Conservation (phyloP, 345 rosid species). For the Reutealis trisperma region DNA sequence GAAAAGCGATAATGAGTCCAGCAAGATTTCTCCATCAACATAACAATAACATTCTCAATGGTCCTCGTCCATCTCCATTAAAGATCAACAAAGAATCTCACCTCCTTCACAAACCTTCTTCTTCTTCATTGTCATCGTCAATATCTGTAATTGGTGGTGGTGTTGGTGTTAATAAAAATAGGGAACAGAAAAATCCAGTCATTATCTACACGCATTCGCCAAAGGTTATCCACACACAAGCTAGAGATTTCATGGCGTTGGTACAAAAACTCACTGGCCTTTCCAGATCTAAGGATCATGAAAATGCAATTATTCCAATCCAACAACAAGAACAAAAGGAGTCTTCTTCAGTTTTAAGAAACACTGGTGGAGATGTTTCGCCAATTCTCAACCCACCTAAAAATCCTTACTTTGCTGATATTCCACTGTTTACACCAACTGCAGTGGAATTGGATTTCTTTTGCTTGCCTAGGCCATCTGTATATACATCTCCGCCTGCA, state of each 20-base stretch:
- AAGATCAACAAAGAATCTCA: slow-evolving; percentile 23
- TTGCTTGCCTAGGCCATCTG: slow-evolving; percentile 29
- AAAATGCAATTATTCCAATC: too few relatives aligned
- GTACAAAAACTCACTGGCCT: slow-evolving; percentile 29
- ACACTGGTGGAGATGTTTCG: not conserved
- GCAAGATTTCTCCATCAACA: not conserved
- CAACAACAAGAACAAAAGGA: not conserved
- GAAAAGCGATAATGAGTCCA: slow-evolving; percentile 13
- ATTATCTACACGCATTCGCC: slow-evolving; percentile 26
- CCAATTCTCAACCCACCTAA: slow-evolving; percentile 17
- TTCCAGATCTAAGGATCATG: not conserved
- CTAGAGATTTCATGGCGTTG: slow-evolving; percentile 29
- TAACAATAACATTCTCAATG: not conserved
- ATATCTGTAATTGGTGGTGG: not conserved
- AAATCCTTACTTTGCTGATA: slow-evolving; percentile 25
- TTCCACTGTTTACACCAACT: slow-evolving; percentile 44
- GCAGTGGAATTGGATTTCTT: slow-evolving; percentile 27
- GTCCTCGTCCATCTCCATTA: slow-evolving; percentile 26
- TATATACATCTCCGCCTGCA: slow-evolving; percentile 11
- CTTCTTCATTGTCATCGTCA: not conserved
- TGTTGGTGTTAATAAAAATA: not conserved
- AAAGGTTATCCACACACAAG: slow-evolving; percentile 25
- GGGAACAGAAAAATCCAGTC: slow-evolving; percentile 13
- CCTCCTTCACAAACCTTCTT: slow-evolving; percentile 12
- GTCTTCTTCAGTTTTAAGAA: slow-evolving; percentile 12